Evolutionary conservation across 169 alveolate species (phyloP), one percentile per base, ranked within the genome.

Genomic region (Plasmodium adleri): DNA sequence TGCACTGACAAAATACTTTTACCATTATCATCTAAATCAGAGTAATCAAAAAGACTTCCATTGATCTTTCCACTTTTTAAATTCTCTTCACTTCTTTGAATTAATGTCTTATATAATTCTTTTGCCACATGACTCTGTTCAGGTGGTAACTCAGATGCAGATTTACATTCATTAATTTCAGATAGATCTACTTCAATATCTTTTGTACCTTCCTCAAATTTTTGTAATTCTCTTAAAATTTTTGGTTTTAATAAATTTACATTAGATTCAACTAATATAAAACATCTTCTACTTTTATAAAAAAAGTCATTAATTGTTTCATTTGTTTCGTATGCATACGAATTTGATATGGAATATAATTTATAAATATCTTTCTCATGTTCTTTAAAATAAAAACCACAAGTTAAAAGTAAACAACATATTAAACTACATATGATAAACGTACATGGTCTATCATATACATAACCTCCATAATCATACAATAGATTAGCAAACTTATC

Each of bases 381-480:
- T 58, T 80, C 90, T 45, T 62, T 67, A 49, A 67, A 80, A 45
- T 43, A 66, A 60, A 80, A 68, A 1, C 90, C 90, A 17, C 56
- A 10, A 15, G 73, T 67, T 1, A 80, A 39, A 10, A 45, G 15
- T 32, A 39, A 15, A 56, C 83, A 80, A 1, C 80, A 58, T 2
- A 80, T 6, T 7, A 80, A 60, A 20, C 90, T 80, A 2, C n/a
- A 13, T 3, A 52, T 12, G 2, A 80, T 80, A 3, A 80, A 20
- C 3, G 67, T 80, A 13, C 58, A 68, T 0, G 90, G 90, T 39
- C 90, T 58, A 12, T 80, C 90, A 15, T 80, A 80, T 60, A 80
- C 90, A 45, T 45, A 80, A 13, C 90, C 90, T 1, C 73, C 90
- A 71, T 80, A 80, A 17, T 67, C 62, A 49, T 80, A 80, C 13